Percentiles rank a stretch among this genome's conserved stretches.
These are phyloP conservation scores for Gyromitra esculenta DNA, from an alignment of 2,329 filamentous ascomycete genomes.

Conservation along the genomic window DNA sequence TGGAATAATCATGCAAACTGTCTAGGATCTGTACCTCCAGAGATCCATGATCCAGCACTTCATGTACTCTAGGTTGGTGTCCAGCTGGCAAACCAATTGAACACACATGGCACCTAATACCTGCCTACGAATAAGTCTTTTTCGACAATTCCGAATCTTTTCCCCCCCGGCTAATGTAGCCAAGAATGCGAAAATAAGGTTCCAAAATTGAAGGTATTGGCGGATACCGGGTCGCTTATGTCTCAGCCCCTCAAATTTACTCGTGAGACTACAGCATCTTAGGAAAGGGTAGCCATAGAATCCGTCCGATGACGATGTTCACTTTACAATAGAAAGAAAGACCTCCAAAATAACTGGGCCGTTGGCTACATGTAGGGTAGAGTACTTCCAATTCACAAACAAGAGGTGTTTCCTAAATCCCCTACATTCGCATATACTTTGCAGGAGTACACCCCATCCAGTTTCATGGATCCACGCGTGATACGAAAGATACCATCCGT, in stretches of 20 bases:
- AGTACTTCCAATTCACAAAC: slow-evolving; percentile 5
- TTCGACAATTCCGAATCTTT: neutral
- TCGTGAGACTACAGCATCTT: neutral
- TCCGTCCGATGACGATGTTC: slow-evolving; percentile 2
- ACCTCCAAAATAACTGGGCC: slow-evolving; percentile 20
- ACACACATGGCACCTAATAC: slow-evolving; percentile 41
- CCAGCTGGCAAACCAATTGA: slow-evolving; percentile 37
- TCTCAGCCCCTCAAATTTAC: slow-evolving; percentile 2
- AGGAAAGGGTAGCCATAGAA: slow-evolving; percentile 11
- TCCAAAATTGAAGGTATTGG: slow-evolving; percentile 29
- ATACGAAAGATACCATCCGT: slow-evolving; percentile 19
- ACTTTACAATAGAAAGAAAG: neutral
- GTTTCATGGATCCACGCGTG: slow-evolving; percentile 10
- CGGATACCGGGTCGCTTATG: neutral
- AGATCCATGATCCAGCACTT: neutral
- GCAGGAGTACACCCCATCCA: slow-evolving; percentile 11
- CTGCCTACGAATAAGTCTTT: neutral
- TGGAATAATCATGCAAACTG: neutral
- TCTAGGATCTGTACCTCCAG: neutral
- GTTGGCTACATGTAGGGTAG: neutral
- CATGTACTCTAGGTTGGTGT: slow-evolving; percentile 8
- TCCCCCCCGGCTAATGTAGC: slow-evolving; percentile 14
- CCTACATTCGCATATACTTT: slow-evolving; percentile 19
- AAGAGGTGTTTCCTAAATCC: neutral
- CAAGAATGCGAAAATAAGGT: slow-evolving; percentile 26